Conservation (phyloP, 768 basidiomycete species). For the Boletus speciosus region DNA sequence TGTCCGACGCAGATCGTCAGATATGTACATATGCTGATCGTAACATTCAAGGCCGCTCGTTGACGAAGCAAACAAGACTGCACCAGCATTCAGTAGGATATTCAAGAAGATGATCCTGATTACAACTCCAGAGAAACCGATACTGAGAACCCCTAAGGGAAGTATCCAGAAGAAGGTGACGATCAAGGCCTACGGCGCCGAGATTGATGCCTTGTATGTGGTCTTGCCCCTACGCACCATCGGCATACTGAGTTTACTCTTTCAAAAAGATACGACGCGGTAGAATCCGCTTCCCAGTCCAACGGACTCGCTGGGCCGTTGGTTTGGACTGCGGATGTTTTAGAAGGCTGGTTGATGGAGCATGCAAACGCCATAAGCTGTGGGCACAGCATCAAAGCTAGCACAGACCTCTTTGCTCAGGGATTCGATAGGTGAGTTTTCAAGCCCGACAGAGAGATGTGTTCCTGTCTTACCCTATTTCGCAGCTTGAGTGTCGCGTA, state of each 20-base stretch:
- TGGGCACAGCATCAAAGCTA: background rate
- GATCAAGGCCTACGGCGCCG: slow-evolving; percentile 15
- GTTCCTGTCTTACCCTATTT: background rate
- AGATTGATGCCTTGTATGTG: slow-evolving; percentile 22
- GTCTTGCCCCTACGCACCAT: too few species aligned
- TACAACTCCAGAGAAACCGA: slow-evolving; percentile 36
- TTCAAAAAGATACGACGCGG: slow-evolving; percentile 5
- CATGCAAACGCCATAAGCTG: background rate
- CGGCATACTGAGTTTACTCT: background rate
- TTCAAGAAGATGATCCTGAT: slow-evolving; percentile 51
- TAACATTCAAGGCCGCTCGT: slow-evolving; percentile 30
- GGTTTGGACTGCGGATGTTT: background rate
- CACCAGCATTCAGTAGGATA: slow-evolving; percentile 39
- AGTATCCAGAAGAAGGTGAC: slow-evolving; percentile 17
- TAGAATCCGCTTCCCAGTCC: background rate
- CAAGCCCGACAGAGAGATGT: too few species aligned
- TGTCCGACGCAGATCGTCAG: background rate
- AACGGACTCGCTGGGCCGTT: background rate
- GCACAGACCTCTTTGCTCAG: slow-evolving; percentile 24
- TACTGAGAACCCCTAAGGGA: slow-evolving; percentile 35
- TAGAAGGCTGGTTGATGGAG: slow-evolving; percentile 6
- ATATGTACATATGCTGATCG: background rate
- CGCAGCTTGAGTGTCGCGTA: slow-evolving; percentile 22
- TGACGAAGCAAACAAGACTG: slow-evolving; percentile 37
- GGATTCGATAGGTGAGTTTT: slow-evolving; percentile 32